Base-by-base conservation (phyloP, 257 asterid genomes). In the Scutellaria minor region DNA sequence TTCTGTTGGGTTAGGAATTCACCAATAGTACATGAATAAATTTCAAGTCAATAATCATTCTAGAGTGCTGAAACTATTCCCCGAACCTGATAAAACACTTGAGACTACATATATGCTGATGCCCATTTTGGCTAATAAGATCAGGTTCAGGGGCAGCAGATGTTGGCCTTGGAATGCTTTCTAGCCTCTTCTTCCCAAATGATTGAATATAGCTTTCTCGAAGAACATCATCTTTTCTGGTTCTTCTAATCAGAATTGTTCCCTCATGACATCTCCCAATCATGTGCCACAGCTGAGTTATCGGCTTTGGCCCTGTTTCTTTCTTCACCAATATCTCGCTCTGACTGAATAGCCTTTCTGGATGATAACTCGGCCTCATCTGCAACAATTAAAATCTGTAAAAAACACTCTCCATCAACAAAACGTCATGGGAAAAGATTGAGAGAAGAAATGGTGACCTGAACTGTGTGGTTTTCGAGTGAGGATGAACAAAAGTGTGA, bases 321-420 rank as follows among this genome's bases (percentile, higher is more conserved):
- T 66, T 75, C 62, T 66, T 80, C 11, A 6, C 75, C 57, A 64
- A 64, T 72, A 18, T 67, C 76, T 85, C 83, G 39, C 79, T 83
- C 66, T 72, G 82, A 47, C 74, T 70, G 71, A 82, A 81, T 0
- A 82, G 58, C 22, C 88, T 89, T 71, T 87, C 93, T 31, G 98
- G 98, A 55, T 87, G 88, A 75, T 84, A 83, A 78, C 85, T 87
- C 54, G 98, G 97, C 84, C 83, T 86, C 93, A 85, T 82, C 98
- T 92, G 40, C 69, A 68, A 52, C 71, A 73, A 71, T 41, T 2
- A 27, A 27, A 27, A 27, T 27, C 35, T 1, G 35, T 11, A 53
- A 70, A 70, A 35, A 66, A 58, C 64, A 45, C 53, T 9, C 48
- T 37, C 39, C 48, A 56, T 9, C 31, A 78, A 78, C 2, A 56